Evolutionary conservation across 2,329 filamentous ascomycete genomes (phyloP), one percentile per base, ranked within the genome.

Genomic region (Rutstroemia sp.): DNA sequence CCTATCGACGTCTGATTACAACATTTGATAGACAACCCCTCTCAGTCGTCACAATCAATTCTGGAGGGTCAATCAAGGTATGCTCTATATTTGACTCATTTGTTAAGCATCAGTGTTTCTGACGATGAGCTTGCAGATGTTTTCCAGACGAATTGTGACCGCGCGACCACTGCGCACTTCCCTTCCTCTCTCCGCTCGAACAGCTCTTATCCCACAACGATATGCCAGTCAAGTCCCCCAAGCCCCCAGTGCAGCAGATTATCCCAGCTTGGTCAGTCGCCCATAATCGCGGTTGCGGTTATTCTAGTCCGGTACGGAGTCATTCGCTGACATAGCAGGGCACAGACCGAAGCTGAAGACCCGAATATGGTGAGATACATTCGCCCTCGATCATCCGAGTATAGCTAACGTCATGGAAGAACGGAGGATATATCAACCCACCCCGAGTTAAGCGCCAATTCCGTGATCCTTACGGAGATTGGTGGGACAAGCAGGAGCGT

Each of bases 401-500:
- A 49, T 27, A 57, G 55, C 64, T 48, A 64, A 42, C 18, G 12
- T 14, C 14, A 47, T 42, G 34, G 57, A 39, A 92, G 88, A 95
- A 92, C 73, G 90, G 89, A 69, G 87, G 87, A 72, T 94, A 90
- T 73, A 80, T 88, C 69, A 90, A 92, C 75, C 88, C 89, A 58
- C 83, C 85, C 14, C 75, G 79, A 54, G 77, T 92, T 74, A 96
- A 96, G 80, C 88, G 92, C 66, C 86, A 91, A 73, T 88, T 90
- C 76, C 90, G 94, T 71, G 94, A 97, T 73, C 94, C 95, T 38
- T 83, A 97, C 72, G 92, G 75, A 70, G 86, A 90, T 70, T 99
- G 91, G 90, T 97, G 91, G 90, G 92, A 99, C 75, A 88, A 91
- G 73, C 94, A 99, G 76, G 94, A 97, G 74, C 86, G 92, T 71